Evolutionary conservation across 768 basidiomycete genomes (phyloP).

Genomic region (Inosperma sp.): DNA sequence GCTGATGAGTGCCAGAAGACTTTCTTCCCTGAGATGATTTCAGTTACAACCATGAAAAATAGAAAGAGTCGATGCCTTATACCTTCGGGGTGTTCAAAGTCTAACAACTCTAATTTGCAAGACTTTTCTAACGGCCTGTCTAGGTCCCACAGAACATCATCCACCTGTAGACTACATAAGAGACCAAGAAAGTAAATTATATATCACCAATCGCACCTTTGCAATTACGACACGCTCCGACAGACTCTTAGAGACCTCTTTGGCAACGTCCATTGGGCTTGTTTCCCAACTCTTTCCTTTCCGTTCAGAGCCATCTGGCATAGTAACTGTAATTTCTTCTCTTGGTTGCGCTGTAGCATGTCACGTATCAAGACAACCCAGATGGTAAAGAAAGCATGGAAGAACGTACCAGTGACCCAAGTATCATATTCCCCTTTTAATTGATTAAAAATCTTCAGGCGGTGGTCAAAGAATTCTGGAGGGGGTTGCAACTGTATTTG

Average conservation of each 20-base stretch:
- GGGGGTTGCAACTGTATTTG: slow-evolving; percentile 64
- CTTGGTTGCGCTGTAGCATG: slow-evolving; percentile 85
- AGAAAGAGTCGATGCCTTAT: slow-evolving; percentile 3
- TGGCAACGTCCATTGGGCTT: slow-evolving; percentile 86
- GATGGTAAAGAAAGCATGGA: slow-evolving; percentile 2
- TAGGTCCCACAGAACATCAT: slow-evolving; percentile 89
- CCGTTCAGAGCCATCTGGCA: slow-evolving; percentile 82
- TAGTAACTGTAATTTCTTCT: slow-evolving; percentile 74
- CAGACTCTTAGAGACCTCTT: slow-evolving; percentile 79
- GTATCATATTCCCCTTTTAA: slow-evolving; percentile 81
- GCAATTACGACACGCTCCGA: slow-evolving; percentile 90
- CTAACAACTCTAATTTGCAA: slow-evolving; percentile 76
- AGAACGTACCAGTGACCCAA: slow-evolving; percentile 60
- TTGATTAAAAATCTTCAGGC: slow-evolving; percentile 85
- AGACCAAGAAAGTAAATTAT: too few relatives aligned
- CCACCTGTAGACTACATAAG: too few relatives aligned
- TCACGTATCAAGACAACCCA: background rate
- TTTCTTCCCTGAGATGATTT: slow-evolving; percentile 62
- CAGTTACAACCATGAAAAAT: background rate
- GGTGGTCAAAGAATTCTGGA: slow-evolving; percentile 84
- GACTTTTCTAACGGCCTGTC: slow-evolving; percentile 89
- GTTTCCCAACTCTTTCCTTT: slow-evolving; percentile 93
- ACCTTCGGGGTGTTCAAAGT: slow-evolving; percentile 93
- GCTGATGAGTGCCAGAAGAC: slow-evolving; percentile 99
- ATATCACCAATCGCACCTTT: too few relatives aligned